Evolutionary conservation across 2,329 filamentous ascomycete species (phyloP).

Genomic region (Arthrinium puccinioides): DNA sequence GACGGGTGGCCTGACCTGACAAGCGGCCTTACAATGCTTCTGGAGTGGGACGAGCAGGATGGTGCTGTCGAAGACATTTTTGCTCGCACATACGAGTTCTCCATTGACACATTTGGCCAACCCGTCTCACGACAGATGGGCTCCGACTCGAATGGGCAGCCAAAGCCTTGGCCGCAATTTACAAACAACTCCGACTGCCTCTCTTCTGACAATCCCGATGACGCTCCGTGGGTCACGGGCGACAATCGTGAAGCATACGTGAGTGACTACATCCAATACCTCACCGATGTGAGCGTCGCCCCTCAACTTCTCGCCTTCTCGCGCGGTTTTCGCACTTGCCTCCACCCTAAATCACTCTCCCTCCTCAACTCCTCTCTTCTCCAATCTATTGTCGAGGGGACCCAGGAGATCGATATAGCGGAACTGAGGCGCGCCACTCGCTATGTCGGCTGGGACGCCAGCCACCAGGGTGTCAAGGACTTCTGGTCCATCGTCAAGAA

Average conservation of each 20-base stretch:
- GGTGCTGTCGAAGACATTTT: constrained; percentile 78
- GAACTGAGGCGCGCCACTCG: constrained; percentile 64
- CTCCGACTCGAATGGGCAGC: constrained; percentile 14
- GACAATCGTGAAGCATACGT: constrained; percentile 74
- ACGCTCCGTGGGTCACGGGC: constrained; percentile 71
- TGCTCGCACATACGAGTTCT: constrained; percentile 80
- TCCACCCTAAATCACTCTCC: constrained; percentile 62
- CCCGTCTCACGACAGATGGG: constrained; percentile 52
- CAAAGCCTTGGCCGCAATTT: constrained; percentile 48
- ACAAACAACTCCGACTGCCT: constrained; percentile 19
- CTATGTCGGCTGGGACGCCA: constrained; percentile 74
- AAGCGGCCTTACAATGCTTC: constrained; percentile 63
- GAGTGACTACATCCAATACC: constrained; percentile 75
- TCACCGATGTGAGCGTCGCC: constrained; percentile 69
- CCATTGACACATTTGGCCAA: constrained; percentile 50
- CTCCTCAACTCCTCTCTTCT: constrained; percentile 67
- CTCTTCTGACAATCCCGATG: constrained; percentile 33
- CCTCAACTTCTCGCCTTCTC: constrained; percentile 77
- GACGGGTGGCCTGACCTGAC: constrained; percentile 84
- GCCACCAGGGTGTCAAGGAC: constrained; percentile 61
- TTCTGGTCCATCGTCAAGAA: constrained; percentile 78
- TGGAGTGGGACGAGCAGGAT: constrained; percentile 69
- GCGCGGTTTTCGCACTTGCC: constrained; percentile 69
- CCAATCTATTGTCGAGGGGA: constrained; percentile 75
- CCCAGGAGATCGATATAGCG: constrained; percentile 69